Percentiles rank a stretch among this genome's conserved stretches.
phyloP scores from a whole-genome alignment of 768 basidiomycete genomes.

The Amanita pallidorosea region DNA sequence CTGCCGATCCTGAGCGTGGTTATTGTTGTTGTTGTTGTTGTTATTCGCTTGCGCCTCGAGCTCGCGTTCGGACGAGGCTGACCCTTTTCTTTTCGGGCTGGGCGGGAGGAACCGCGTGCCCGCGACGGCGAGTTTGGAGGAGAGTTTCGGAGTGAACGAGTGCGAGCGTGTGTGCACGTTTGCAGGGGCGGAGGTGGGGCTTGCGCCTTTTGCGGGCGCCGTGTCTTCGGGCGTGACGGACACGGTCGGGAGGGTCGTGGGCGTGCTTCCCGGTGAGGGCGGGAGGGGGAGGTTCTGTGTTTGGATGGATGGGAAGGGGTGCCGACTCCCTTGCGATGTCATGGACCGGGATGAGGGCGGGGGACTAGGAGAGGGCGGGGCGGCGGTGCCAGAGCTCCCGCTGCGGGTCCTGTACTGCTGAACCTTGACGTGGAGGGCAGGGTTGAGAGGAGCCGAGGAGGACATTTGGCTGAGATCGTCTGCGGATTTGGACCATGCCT shows the following conservation, averaged over 20 bases:
- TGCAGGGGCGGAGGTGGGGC: slow-evolving; percentile 12
- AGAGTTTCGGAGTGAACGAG: slow-evolving; percentile 60
- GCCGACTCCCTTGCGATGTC: slow-evolving; percentile 14
- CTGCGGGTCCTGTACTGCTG: slow-evolving; percentile 56
- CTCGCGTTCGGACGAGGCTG: slow-evolving; percentile 29
- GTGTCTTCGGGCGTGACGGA: slow-evolving; percentile 32
- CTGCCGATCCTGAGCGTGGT: neutral
- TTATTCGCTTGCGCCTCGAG: slow-evolving; percentile 6
- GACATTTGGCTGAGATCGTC: slow-evolving; percentile 63
- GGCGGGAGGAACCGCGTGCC: slow-evolving; percentile 37
- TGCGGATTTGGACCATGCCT: slow-evolving; percentile 70
- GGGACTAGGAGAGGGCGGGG: slow-evolving; percentile 21
- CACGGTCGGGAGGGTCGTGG: slow-evolving; percentile 18
- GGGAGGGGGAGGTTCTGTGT: slow-evolving; percentile 13
- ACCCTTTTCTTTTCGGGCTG: slow-evolving; percentile 50
- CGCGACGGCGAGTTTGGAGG: slow-evolving; percentile 47
- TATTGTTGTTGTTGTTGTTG: neutral
- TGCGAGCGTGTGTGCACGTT: slow-evolving; percentile 52
- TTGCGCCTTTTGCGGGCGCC: slow-evolving; percentile 6
- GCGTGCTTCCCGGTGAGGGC: slow-evolving; percentile 24
- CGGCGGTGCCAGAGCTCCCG: slow-evolving; percentile 40
- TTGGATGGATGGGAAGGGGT: slow-evolving; percentile 31
- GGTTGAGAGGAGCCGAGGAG: slow-evolving; percentile 17
- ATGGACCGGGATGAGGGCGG: slow-evolving; percentile 17
- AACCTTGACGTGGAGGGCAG: slow-evolving; percentile 51